Evolutionary conservation across 192 early-diverging fungal genomes (phyloP), one percentile per base, ranked within the genome.

Genomic region (Jimgerdemannia flammicorona): DNA sequence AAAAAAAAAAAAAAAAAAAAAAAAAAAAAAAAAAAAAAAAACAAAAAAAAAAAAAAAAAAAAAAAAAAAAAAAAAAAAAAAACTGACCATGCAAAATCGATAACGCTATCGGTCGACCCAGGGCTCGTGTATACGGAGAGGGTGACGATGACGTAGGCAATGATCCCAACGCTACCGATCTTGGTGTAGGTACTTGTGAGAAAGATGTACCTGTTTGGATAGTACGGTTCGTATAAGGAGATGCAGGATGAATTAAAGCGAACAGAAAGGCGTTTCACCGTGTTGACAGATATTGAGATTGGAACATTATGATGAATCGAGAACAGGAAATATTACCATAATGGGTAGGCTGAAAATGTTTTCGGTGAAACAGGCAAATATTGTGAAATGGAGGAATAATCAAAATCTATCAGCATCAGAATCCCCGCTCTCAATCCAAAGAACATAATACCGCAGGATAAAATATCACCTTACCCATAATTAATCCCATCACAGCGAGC

Each of bases 151-250:
- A 74, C 74, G 65, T 75, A 83, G 0, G 81, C 70, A 40, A 76
- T 75, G 19, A 83, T 43, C 4, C 66, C 70, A 10, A 83, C 78
- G 43, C 74, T 74, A n/a, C 75, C 78, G 2, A 83, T 78, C 17
- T 76, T 72, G 59, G 76, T 83, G 59, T 77, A 83, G 0, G 73
- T 72, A 42, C 78, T 83, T 64, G 75, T 78, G 44, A 83, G 43
- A 67, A 79, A 78, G 3, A 83, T 74, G 70, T 79, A 83, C 67
- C 67, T 68, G 14, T 59, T 59, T 59, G 49, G 49, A 59, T 10
- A 59, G 49, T 14, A 59, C 14, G 49, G 14, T 59, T 59, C 8
- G 49, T 14, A 1, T 59, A 59, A 29, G 29, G 29, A 29, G 29
- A 29, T 29, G 29, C 0, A 29, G 29, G 29, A 29, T 29, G 29